Conservation (phyloP, 495 filamentous ascomycete genomes). For the Penicillium lagena region DNA sequence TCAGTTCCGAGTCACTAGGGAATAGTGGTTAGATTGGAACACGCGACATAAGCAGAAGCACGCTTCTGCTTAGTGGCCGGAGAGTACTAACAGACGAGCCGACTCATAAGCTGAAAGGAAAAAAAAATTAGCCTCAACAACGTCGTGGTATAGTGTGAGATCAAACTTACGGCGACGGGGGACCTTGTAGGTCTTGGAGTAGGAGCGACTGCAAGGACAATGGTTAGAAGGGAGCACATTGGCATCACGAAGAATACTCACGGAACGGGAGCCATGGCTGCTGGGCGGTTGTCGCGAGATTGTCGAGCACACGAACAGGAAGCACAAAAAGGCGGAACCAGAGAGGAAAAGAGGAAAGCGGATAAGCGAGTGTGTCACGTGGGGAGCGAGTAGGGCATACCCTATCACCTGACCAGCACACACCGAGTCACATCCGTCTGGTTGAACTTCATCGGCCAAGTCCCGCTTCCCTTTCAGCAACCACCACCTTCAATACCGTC, state of each 20-base stretch:
- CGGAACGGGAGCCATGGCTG: constrained; percentile 50
- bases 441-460: constrained; percentile 2
- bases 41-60: constrained; percentile 95
- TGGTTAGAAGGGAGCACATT: constrained; percentile 25
- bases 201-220: constrained; percentile 47
- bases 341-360: background rate
- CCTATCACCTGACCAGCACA: constrained; percentile 4
- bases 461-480: constrained; percentile 15
- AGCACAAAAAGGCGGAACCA: background rate
- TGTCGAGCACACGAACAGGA: constrained; percentile 10
- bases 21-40: constrained; percentile 35
- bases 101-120: constrained; percentile 80
- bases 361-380: no score
- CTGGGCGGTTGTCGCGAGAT: constrained; percentile 31
- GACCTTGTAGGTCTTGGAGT: constrained; percentile 99
- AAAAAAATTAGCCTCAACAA: constrained; percentile 6
- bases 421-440: constrained; percentile 2
- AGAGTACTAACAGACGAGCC: constrained; percentile 93
- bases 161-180: constrained; percentile 57
- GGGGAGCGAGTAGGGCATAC: background rate
- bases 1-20: constrained; percentile 94
- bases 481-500: constrained; percentile 43
- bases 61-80: constrained; percentile 97
- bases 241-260: constrained; percentile 26
- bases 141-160: background rate